Evolutionary conservation across 2,329 filamentous ascomycete genomes (phyloP), one percentile per base, ranked within the genome.

Genomic region (Colletotrichum viniferum): DNA sequence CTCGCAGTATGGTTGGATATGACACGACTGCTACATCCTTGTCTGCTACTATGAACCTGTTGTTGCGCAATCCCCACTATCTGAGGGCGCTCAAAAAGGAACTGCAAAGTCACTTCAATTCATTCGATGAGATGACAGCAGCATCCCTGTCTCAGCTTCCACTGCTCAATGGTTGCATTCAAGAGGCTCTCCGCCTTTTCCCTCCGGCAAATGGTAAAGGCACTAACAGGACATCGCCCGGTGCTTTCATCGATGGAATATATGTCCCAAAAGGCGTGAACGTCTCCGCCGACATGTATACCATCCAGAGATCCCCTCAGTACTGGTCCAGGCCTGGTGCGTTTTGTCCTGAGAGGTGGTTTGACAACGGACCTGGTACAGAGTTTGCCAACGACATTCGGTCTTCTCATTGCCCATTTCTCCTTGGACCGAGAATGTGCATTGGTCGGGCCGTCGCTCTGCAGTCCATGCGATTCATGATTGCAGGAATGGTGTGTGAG

Each of bases 121-220:
- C 80, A 5, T 70, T 76, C 24, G 76, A 64, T 5, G 61, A 76
- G 12, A 81, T 81, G 73, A 60, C 34, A 24, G 77, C 74, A 76
- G 77, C 28, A 78, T 82, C 6, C 74, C 79, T 65, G 74, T n/a
- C 61, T 8, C 62, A 79, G 14, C 78, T 87, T 0, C 71, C 78
- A 1, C 78, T 83, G 76, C 77, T 88, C 62, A 78, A 82, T 18
- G 87, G 86, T 3, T 82, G 80, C 48, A 77, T 88, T 13, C 81
- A 87, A 1, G 87, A 89, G 78, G 80, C 79, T 7, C 79, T 89
- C 38, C 81, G 88, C 10, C 74, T 86, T 6, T 87, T 85, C 67
- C 84, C 86, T 8, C 80, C 79, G 2, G 77, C 69, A 8, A 72
- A 72, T 52, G 69, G 69, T 6, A 72, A 72, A 48, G 69, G 62